Conservation (phyloP, 208 protist genomes). For the Naegleria lovaniensis region DNA sequence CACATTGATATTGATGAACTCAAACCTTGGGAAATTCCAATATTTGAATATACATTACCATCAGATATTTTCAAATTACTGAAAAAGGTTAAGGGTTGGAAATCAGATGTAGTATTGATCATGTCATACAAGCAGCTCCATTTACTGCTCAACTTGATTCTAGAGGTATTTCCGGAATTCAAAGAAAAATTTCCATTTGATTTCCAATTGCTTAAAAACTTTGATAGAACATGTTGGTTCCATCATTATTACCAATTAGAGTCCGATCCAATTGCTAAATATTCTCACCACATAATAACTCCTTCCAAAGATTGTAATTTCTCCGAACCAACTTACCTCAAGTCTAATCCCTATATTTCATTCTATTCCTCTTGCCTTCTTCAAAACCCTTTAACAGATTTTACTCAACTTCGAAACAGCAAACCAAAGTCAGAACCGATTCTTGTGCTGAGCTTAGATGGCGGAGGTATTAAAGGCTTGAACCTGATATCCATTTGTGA, state of each 20-base stretch:
- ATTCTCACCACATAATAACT: not conserved
- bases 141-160: not conserved
- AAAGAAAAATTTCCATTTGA: not conserved
- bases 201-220: not conserved
- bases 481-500: constrained; percentile 24
- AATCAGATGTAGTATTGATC: not conserved
- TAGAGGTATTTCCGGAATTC: not conserved
- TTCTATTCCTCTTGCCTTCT: not conserved
- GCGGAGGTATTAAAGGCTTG: constrained; percentile 33
- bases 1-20: not conserved
- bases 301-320: not conserved
- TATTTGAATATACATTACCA: not conserved
- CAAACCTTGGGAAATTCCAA: not conserved
- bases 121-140: not conserved
- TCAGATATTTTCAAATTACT: not conserved
- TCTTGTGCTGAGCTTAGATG: constrained; percentile 17
- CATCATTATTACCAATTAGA: not conserved
- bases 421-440: not conserved
- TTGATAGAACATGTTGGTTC: not conserved
- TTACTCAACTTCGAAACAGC: not conserved
- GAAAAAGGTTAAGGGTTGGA: not conserved
- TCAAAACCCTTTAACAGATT: not conserved
- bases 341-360: not conserved
- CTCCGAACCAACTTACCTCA: not conserved
- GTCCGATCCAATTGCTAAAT: not conserved